These are phyloP conservation scores for Podaxis sp. DNA, from an alignment of 768 basidiomycete genomes.

Conservation along the genomic window DNA sequence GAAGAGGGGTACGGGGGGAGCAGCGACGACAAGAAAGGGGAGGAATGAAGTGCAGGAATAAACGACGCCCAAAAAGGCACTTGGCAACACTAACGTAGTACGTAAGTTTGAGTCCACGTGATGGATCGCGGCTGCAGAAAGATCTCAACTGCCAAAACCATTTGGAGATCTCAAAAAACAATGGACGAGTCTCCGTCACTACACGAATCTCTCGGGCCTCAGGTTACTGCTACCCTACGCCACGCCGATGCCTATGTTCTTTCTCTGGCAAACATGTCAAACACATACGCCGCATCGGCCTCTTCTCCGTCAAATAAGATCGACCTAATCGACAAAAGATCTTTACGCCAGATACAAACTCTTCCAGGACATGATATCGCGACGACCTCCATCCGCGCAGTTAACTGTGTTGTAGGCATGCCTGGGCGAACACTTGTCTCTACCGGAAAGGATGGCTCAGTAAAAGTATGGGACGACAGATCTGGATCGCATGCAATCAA, in stretches of 20 bases:
- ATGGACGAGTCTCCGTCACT: slow-evolving; percentile 10
- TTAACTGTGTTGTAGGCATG: slow-evolving; percentile 40
- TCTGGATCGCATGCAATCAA: slow-evolving; percentile 50
- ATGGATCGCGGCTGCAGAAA: background rate
- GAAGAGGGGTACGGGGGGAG: slow-evolving; percentile 12
- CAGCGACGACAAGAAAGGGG: background rate
- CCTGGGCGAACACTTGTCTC: slow-evolving; percentile 52
- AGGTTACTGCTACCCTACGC: background rate
- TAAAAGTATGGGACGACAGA: slow-evolving; percentile 78
- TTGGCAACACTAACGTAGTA: background rate
- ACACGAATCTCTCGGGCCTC: slow-evolving; percentile 3
- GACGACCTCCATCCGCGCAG: slow-evolving; percentile 54
- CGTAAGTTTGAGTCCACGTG: slow-evolving; percentile 1
- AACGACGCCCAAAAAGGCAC: background rate
- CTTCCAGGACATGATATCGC: slow-evolving; percentile 59
- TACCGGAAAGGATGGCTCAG: slow-evolving; percentile 68
- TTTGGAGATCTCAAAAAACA: background rate
- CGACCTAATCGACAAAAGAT: slow-evolving; percentile 62
- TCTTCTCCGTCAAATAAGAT: slow-evolving; percentile 69
- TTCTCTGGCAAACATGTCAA: slow-evolving; percentile 42
- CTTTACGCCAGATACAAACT: slow-evolving; percentile 43
- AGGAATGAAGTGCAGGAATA: background rate
- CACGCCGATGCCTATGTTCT: slow-evolving; percentile 54
- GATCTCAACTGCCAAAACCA: background rate
- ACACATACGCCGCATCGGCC: slow-evolving; percentile 56